Base-by-base conservation (phyloP, 1,284 basidiomycete genomes). In the Neonothopanus nambi region DNA sequence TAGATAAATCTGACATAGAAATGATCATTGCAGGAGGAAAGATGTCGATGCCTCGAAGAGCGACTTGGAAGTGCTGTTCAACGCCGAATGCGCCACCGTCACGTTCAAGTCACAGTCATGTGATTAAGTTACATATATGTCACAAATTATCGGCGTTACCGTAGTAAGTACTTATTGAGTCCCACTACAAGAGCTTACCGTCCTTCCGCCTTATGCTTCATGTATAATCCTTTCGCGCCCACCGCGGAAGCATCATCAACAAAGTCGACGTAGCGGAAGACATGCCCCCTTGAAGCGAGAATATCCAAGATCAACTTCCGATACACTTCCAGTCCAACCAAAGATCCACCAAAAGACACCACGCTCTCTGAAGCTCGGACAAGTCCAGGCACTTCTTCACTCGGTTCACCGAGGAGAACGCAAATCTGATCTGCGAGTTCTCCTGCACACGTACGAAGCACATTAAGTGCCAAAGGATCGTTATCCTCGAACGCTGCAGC, bases 291-390 rank as follows among this genome's bases (percentile, higher is more conserved):
- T 57, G 72, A 64, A 52, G 66, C 73, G 21, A 91, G 74, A 33
- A 79, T 77, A 11, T 81, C 80, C 36, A 89, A 62, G 3, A 92
- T 69, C 59, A 91, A 63, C 18, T 76, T 70, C 41, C 85, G 73
- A 56, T 91, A 90, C 33, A 62, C 66, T 47, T 77, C 74, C 2
- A 88, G 66, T 0, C 84, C 81, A 1, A 81, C 82, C 55, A 89
- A 65, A n/a, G 86, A 89, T 3, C 88, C 88, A 8, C 88, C 88
- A 55, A 91, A 84, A 52, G 84, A 87, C 13, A 91, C 61, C 1
- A 91, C 76, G 23, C 80, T 76, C 1, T 84, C 75, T 37, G 71
- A 65, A 0, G 88, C 77, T 37, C 71, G 72, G 43, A 89, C 75
- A 0, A 74, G 71, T 8, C 71, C 72, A 9, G 75, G 69, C 0